Evolutionary conservation across 306 rosid species (phyloP).

Genomic region (Crataegus laevigata): DNA sequence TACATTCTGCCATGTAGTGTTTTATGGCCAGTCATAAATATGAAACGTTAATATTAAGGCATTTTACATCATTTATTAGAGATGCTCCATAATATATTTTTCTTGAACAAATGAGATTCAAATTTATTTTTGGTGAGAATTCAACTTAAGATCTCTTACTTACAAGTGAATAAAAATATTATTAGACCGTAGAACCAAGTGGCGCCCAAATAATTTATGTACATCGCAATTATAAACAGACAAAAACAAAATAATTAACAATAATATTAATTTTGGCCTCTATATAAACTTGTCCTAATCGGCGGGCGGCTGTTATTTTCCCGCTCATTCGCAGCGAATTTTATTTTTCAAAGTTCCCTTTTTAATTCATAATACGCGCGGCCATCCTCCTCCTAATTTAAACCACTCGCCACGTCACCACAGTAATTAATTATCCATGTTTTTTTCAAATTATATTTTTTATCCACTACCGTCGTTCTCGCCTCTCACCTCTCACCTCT

Average conservation of each 20-base stretch:
- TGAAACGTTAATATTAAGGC: no score
- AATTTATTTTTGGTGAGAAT: no score
- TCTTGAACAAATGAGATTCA: no score
- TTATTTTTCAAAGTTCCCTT: slow-evolving; percentile 23
- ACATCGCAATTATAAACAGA: no score
- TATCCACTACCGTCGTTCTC: slow-evolving; percentile 9
- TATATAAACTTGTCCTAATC: slow-evolving; percentile 4
- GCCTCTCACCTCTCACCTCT: slow-evolving; percentile 25
- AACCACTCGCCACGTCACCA: slow-evolving; percentile 29
- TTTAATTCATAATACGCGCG: slow-evolving; percentile 20
- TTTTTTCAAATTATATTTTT: slow-evolving; percentile 13
- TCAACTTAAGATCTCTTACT: fast-evolving
- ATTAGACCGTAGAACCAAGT: fast-evolving
- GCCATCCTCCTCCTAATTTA: slow-evolving; percentile 19
- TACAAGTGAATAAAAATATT: no score
- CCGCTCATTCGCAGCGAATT: slow-evolving; percentile 57
- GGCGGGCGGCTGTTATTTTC: slow-evolving; percentile 66
- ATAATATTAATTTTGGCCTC: neutral
- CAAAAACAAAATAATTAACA: neutral
- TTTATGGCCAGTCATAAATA: no score
- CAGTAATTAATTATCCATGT: neutral
- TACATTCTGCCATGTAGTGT: no score
- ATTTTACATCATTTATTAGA: no score
- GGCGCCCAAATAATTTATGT: no score
- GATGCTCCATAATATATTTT: no score